These are phyloP conservation scores for Chaetomiaceae sp. DNA, from an alignment of 2,329 filamentous ascomycete species.

Conservation along the genomic window DNA sequence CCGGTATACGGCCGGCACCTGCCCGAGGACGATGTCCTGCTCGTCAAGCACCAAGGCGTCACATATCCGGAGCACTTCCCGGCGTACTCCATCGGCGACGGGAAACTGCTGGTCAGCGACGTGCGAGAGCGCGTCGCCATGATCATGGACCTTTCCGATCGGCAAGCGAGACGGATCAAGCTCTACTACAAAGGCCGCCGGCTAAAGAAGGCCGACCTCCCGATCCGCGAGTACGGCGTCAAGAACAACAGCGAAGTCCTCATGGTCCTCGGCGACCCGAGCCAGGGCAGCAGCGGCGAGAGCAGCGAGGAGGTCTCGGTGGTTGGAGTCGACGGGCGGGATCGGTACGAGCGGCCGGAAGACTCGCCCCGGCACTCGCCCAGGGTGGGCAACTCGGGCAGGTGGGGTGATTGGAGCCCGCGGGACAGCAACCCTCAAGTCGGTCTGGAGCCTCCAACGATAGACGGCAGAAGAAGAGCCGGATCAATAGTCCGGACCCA, in stretches of 20 bases:
- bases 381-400: slow-evolving; percentile 4
- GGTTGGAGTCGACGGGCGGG: slow-evolving; percentile 36
- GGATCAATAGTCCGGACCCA: slow-evolving; percentile 30
- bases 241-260: slow-evolving; percentile 60
- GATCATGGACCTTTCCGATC: slow-evolving; percentile 59
- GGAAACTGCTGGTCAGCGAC: slow-evolving; percentile 62
- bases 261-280: slow-evolving; percentile 47
- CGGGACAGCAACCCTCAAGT: slow-evolving; percentile 41
- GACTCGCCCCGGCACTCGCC: slow-evolving; percentile 3
- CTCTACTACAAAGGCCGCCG: slow-evolving; percentile 70
- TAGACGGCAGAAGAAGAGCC: slow-evolving; percentile 33
- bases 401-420: slow-evolving; percentile 33
- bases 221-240: slow-evolving; percentile 56
- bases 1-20: slow-evolving; percentile 25
- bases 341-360: slow-evolving; percentile 30
- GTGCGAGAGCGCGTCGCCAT: slow-evolving; percentile 64
- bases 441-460: slow-evolving; percentile 35
- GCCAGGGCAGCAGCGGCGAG: slow-evolving; percentile 31
- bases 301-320: slow-evolving; percentile 43
- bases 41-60: slow-evolving; percentile 63
- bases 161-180: slow-evolving; percentile 51
- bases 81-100: slow-evolving; percentile 69
- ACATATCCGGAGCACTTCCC: slow-evolving; percentile 69
- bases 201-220: slow-evolving; percentile 58
- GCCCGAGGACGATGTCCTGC: slow-evolving; percentile 58